Conservation (phyloP, 2,329 filamentous ascomycete species). For the Aspergillus sp. region DNA sequence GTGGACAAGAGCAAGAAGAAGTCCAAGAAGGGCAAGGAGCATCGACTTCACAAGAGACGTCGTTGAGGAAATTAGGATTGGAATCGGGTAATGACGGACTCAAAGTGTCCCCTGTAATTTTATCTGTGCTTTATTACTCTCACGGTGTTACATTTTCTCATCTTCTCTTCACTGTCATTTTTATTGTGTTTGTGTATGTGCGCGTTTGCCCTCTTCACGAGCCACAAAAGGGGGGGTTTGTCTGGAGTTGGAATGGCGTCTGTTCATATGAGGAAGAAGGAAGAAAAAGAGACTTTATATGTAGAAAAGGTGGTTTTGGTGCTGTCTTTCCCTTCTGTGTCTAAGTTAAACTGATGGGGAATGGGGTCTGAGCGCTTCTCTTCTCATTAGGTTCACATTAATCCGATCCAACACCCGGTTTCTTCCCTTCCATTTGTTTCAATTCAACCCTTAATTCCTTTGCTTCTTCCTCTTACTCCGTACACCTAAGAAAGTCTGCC, state of each 20-base stretch:
- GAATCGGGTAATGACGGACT: neutral
- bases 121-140: constrained; percentile 2
- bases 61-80: constrained; percentile 20
- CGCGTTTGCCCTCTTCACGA: neutral
- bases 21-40: constrained; percentile 48
- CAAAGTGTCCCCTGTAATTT: constrained; percentile 6
- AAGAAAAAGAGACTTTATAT: neutral
- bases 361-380: too few species aligned
- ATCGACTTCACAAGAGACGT: constrained; percentile 41
- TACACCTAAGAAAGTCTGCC: neutral
- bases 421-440: too few species aligned
- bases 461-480: too few species aligned
- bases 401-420: neutral
- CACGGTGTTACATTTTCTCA: neutral
- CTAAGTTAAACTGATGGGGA: neutral
- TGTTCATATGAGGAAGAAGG: neutral
- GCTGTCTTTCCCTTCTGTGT: neutral
- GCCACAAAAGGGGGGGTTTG: neutral
- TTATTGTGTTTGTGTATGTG: neutral
- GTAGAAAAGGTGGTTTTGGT: neutral
- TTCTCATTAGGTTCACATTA: neutral
- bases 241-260: constrained; percentile 10
- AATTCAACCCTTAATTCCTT: too few species aligned
- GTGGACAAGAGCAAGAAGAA: constrained; percentile 50
- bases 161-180: neutral